Evolutionary conservation across 352 stramenopile species (phyloP).

Genomic region (Globisporangium echinulatum): DNA sequence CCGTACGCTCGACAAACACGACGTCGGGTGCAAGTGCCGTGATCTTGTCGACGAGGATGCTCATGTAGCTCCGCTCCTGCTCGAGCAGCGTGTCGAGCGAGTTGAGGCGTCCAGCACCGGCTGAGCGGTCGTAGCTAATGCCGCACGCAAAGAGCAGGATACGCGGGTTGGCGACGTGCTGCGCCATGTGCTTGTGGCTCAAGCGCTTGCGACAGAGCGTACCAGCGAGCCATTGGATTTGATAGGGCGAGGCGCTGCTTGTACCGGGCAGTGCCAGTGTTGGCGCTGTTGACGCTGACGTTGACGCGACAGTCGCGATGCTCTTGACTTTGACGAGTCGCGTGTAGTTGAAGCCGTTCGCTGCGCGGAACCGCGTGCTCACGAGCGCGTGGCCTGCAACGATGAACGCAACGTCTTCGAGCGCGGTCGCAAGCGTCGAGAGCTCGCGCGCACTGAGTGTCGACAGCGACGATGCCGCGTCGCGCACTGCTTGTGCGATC

Average conservation of each 20-base stretch:
- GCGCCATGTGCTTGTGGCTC: slow-evolving; percentile 95
- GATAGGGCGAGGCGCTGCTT: slow-evolving; percentile 63
- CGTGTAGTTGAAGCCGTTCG: slow-evolving; percentile 75
- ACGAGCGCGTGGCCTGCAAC: slow-evolving; percentile 70
- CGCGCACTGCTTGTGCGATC: slow-evolving; percentile 37
- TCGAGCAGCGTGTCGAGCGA: slow-evolving; percentile 95
- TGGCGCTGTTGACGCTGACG: slow-evolving; percentile 34
- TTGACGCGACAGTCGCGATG: slow-evolving; percentile 27
- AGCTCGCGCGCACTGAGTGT: slow-evolving; percentile 9
- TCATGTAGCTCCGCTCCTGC: slow-evolving; percentile 96
- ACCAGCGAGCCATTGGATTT: slow-evolving; percentile 94
- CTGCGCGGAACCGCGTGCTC: slow-evolving; percentile 71
- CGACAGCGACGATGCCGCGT: slow-evolving; percentile 21
- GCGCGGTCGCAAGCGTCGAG: slow-evolving; percentile 31
- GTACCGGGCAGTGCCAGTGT: slow-evolving; percentile 23
- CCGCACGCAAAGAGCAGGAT: slow-evolving; percentile 95
- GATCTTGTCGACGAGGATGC: slow-evolving; percentile 96
- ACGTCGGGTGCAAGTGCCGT: slow-evolving; percentile 92
- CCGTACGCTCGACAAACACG: slow-evolving; percentile 89
- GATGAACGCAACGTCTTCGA: slow-evolving; percentile 77
- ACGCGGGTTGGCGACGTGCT: slow-evolving; percentile 90
- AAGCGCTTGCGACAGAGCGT: slow-evolving; percentile 95
- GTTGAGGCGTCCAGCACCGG: slow-evolving; percentile 79
- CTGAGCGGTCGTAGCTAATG: slow-evolving; percentile 94
- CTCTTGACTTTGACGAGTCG: slow-evolving; percentile 82